phyloP scores from a whole-genome alignment of 2,329 filamentous ascomycete genomes.

The Hypoxylon sp. region DNA sequence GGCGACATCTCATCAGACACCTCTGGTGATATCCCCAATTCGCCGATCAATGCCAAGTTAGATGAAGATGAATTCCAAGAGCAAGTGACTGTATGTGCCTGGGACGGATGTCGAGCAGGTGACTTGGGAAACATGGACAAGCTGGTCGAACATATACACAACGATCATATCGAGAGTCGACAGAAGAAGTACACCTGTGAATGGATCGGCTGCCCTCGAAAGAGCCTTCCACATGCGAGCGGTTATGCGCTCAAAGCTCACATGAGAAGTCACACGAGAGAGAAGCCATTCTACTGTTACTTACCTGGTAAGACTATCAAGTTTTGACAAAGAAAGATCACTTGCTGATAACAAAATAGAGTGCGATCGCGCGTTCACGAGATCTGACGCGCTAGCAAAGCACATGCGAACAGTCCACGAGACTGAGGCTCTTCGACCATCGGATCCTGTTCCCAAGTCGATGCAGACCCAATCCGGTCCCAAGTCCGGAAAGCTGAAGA shows the following conservation, averaged over 20 bases:
- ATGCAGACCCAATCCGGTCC: constrained; percentile 63
- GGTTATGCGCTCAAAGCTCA: constrained; percentile 96
- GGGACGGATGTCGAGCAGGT: constrained; percentile 79
- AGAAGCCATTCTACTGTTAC: constrained; percentile 98
- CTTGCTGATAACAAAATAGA: constrained; percentile 66
- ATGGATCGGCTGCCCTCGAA: constrained; percentile 90
- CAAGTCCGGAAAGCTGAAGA: constrained; percentile 68
- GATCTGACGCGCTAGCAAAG: constrained; percentile 95
- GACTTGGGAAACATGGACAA: constrained; percentile 85
- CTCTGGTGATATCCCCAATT: constrained; percentile 84
- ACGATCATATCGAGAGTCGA: constrained; percentile 91
- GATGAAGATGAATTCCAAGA: constrained; percentile 82
- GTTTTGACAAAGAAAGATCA: neutral
- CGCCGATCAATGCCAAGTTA: constrained; percentile 73
- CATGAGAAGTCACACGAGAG: constrained; percentile 96
- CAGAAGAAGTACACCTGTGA: constrained; percentile 99
- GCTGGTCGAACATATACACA: constrained; percentile 86
- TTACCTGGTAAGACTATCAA: constrained; percentile 76
- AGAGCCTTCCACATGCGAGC: constrained; percentile 91
- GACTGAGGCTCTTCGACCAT: constrained; percentile 89
- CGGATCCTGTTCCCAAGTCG: constrained; percentile 79
- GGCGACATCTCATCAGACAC: constrained; percentile 89
- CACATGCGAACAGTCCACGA: constrained; percentile 99
- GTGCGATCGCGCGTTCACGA: constrained; percentile 96
- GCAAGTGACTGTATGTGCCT: constrained; percentile 82